Percentiles rank a stretch among this genome's conserved stretches.
Evolutionary conservation across 371 early-diverging fungal genomes (phyloP).

Genomic region (Apophysomyces sp.): DNA sequence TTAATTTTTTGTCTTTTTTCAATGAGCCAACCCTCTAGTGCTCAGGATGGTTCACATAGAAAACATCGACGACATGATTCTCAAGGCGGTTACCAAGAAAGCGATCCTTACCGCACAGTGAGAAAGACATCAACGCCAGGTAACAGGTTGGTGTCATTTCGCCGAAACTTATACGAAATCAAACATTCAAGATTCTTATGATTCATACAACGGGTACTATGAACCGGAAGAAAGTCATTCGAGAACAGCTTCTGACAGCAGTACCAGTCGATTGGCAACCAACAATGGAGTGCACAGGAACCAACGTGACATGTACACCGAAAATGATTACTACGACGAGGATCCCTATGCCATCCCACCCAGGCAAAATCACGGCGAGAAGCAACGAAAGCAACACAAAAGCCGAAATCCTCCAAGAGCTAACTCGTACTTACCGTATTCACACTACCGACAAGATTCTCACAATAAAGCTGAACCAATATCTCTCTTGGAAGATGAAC

Average conservation of each 20-base stretch:
- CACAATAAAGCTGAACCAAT: slow-evolving; percentile 22
- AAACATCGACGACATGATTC: slow-evolving; percentile 9
- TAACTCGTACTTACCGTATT: slow-evolving; percentile 47
- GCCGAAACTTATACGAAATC: not conserved
- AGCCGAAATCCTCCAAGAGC: slow-evolving; percentile 21
- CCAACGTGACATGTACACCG: slow-evolving; percentile 5
- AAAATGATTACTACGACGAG: slow-evolving; percentile 15
- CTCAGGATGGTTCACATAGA: slow-evolving; percentile 1
- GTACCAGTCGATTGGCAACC: slow-evolving; percentile 28
- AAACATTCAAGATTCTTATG: slow-evolving; percentile 8
- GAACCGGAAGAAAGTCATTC: slow-evolving; percentile 27
- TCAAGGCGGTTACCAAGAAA: slow-evolving; percentile 1
- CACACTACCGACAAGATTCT: slow-evolving; percentile 32
- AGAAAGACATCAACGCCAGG: slow-evolving; percentile 33
- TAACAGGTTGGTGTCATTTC: slow-evolving; percentile 6
- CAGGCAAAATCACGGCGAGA: slow-evolving; percentile 10
- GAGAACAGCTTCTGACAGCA: slow-evolving; percentile 42
- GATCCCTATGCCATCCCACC: slow-evolving; percentile 42
- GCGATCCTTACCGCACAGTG: slow-evolving; percentile 37
- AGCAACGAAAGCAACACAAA: slow-evolving; percentile 1
- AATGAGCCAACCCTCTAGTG: slow-evolving; percentile 10
- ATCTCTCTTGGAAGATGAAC: slow-evolving; percentile 32
- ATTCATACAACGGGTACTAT: slow-evolving; percentile 3
- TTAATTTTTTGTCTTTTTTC: not conserved
- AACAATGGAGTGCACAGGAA: not conserved